A percentile compares a stretch with the other conserved stretches of the same genome.
These are phyloP conservation scores for Gonapodya sp. DNA, from an alignment of 192 early-diverging fungal genomes.

Conservation along the genomic window DNA sequence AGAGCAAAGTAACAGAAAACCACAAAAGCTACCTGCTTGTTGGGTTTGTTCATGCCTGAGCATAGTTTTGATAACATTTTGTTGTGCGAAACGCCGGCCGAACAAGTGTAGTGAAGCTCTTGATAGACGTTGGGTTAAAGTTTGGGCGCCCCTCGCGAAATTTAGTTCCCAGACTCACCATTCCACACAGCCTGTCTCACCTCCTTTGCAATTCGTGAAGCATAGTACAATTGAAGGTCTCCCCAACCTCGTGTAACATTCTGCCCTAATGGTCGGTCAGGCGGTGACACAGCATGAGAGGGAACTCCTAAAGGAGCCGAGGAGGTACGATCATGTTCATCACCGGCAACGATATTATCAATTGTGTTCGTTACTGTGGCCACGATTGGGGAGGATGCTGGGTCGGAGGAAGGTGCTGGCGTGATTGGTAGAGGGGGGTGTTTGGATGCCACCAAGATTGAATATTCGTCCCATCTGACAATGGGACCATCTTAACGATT, in stretches of 20 bases:
- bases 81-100: conserved; percentile 72
- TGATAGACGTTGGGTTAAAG: conserved; percentile 50
- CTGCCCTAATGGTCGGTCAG: too few relatives aligned
- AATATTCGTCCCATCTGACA: not conserved
- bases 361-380: too few relatives aligned
- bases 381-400: not conserved
- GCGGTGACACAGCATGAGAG: too few relatives aligned
- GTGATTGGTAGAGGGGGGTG: not conserved
- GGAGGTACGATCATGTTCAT: too few relatives aligned
- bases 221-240: conserved; percentile 71
- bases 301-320: too few relatives aligned
- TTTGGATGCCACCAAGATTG: not conserved
- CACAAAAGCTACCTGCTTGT: conserved; percentile 46
- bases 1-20: not conserved
- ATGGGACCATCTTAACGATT: not conserved
- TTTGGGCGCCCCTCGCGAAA: conserved; percentile 60
- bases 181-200: conserved; percentile 50
- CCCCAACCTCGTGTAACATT: conserved; percentile 43
- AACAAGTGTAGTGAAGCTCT: conserved; percentile 71
- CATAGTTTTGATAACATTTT: conserved; percentile 78
- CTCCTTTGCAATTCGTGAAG: conserved; percentile 53
- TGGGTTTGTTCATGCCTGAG: conserved; percentile 75
- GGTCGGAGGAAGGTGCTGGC: not conserved
- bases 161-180: conserved; percentile 70
- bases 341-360: too few relatives aligned